These are phyloP conservation scores for Hypoxylon sp. DNA, from an alignment of 2,329 filamentous ascomycete species.

Conservation along the genomic window DNA sequence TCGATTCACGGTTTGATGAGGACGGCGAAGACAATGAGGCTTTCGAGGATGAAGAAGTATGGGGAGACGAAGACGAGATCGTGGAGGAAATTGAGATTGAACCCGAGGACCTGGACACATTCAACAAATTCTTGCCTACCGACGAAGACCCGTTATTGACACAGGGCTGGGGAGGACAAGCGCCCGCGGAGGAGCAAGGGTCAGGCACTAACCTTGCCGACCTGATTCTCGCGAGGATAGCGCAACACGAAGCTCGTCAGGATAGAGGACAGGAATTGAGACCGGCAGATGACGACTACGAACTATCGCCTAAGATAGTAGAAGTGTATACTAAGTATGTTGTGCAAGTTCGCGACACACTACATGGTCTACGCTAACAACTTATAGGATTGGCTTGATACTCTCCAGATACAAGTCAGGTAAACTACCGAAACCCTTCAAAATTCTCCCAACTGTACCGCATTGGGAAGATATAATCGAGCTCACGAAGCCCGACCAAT, in stretches of 20 bases:
- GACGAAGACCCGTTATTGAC: conserved; percentile 79
- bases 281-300: conserved; percentile 81
- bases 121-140: conserved; percentile 87
- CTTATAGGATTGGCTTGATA: conserved; percentile 80
- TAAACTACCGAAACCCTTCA: conserved; percentile 97
- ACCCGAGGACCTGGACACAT: conserved; percentile 88
- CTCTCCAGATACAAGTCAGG: conserved; percentile 94
- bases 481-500: conserved; percentile 81
- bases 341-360: conserved; percentile 17
- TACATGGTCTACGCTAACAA: conserved; percentile 25
- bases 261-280: conserved; percentile 64
- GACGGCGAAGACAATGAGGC: conserved; percentile 63
- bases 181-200: conserved; percentile 58
- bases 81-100: conserved; percentile 84
- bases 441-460: conserved; percentile 91
- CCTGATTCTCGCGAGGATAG: conserved; percentile 94
- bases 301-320: conserved; percentile 90
- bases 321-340: conserved; percentile 91
- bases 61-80: conserved; percentile 83
- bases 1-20: conserved; percentile 78
- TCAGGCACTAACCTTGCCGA: conserved; percentile 86
- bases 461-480: conserved; percentile 91
- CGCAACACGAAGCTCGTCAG: conserved; percentile 83
- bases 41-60: conserved; percentile 71
- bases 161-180: conserved; percentile 69